phyloP scores from a whole-genome alignment of 345 rosid species.

The Euphorbia tirucalli region DNA sequence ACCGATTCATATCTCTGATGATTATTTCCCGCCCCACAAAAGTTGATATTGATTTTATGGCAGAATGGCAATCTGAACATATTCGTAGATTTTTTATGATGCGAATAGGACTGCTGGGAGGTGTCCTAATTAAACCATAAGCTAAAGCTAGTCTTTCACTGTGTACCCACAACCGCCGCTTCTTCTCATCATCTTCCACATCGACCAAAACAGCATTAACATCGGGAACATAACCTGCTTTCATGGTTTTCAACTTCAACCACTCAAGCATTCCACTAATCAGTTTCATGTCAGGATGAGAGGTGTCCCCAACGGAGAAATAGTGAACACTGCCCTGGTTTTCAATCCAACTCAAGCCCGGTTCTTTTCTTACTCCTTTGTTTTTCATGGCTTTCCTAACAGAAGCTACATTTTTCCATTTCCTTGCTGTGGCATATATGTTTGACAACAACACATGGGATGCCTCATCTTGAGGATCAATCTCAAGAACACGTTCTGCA shows the following conservation, averaged over 20 bases:
- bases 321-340: constrained; percentile 57
- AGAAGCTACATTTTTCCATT: constrained; percentile 61
- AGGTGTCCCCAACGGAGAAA: constrained; percentile 62
- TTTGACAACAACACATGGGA: constrained; percentile 73
- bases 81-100: constrained; percentile 78
- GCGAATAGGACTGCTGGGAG: constrained; percentile 49
- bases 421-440: constrained; percentile 65
- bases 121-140: constrained; percentile 51
- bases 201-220: constrained; percentile 48
- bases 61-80: constrained; percentile 74
- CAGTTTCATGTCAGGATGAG: constrained; percentile 66
- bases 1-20: constrained; percentile 79
- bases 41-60: constrained; percentile 63
- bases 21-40: constrained; percentile 62
- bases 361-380: constrained; percentile 73
- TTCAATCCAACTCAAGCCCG: constrained; percentile 90
- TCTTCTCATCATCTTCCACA: constrained; percentile 59
- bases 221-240: constrained; percentile 62
- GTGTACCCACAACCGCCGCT: constrained; percentile 67
- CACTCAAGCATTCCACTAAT: constrained; percentile 80
- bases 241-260: constrained; percentile 66
- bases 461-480: constrained; percentile 72
- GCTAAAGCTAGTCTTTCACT: constrained; percentile 90
- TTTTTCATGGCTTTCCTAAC: constrained; percentile 67
- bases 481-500: constrained; percentile 56